phyloP scores from a whole-genome alignment of 2,329 filamentous ascomycete genomes.

The Phialocephala subalpina region DNA sequence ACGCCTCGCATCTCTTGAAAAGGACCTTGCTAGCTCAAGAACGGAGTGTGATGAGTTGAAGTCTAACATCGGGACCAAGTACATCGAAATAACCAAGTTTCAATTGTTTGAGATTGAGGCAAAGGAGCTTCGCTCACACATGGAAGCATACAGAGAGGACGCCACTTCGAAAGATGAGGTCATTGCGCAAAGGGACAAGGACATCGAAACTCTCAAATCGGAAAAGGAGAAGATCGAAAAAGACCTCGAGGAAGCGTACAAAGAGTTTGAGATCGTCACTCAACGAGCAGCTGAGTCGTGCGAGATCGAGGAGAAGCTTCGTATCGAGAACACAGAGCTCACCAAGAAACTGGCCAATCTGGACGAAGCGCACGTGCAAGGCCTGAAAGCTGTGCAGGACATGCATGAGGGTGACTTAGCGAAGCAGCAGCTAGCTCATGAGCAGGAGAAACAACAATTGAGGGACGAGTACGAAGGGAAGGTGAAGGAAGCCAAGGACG shows the following conservation, averaged over 20 bases:
- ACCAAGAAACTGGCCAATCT: not conserved
- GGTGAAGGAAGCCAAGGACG: not conserved
- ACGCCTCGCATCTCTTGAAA: not conserved
- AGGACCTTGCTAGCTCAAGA: not conserved
- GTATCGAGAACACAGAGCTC: not conserved
- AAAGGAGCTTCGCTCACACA: not conserved
- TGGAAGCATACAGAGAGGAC: not conserved
- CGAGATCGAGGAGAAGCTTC: constrained; percentile 9
- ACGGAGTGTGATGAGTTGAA: not conserved
- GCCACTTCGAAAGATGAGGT: not conserved
- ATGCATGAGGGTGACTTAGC: not conserved
- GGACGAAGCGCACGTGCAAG: not conserved
- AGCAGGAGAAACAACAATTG: constrained; percentile 2
- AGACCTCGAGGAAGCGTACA: not conserved
- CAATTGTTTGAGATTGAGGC: not conserved
- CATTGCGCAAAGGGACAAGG: not conserved
- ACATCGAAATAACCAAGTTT: not conserved
- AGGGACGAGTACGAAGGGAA: constrained; percentile 2
- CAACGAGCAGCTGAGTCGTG: not conserved
- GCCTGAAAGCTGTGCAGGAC: not conserved
- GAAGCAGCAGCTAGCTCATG: constrained; percentile 1
- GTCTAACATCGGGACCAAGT: not conserved
- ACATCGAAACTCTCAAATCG: not conserved
- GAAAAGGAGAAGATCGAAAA: not conserved
- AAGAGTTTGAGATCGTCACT: not conserved